Evolutionary conservation across 371 early-diverging fungal genomes (phyloP).

Genomic region (Phascolomyces articulosus): DNA sequence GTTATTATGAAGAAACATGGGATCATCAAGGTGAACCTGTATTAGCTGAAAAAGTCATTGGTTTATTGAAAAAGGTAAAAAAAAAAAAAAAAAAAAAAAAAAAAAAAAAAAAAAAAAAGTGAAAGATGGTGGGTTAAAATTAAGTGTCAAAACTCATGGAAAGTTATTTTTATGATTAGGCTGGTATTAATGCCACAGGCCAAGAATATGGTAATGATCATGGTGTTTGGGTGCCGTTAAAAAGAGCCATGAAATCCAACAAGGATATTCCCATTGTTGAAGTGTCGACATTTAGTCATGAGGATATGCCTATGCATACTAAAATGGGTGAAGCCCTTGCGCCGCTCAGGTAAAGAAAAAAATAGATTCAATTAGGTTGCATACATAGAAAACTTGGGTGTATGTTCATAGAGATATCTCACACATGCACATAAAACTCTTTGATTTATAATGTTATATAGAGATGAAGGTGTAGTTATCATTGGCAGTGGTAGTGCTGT

Average conservation of each 20-base stretch:
- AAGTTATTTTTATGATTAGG: conserved; percentile 17
- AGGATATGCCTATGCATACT: conserved; percentile 25
- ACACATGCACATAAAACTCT: neutral
- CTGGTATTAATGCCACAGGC: conserved; percentile 39
- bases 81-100: too few species aligned
- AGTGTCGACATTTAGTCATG: conserved; percentile 45
- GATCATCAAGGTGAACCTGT: conserved; percentile 58
- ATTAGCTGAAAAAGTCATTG: conserved; percentile 53
- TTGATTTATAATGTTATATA: too few species aligned
- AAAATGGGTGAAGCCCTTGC: conserved; percentile 33
- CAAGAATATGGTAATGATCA: conserved; percentile 60
- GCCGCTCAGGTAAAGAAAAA: conserved; percentile 24
- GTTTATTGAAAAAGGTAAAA: conserved; percentile 43
- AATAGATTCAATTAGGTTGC: neutral
- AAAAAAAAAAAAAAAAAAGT: too few species aligned
- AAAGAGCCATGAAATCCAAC: conserved; percentile 48
- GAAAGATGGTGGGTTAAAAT: too few species aligned
- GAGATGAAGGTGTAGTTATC: conserved; percentile 56
- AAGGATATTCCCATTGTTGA: conserved; percentile 60
- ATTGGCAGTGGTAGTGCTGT: conserved; percentile 64
- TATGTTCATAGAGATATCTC: neutral
- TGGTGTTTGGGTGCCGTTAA: conserved; percentile 63
- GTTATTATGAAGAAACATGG: conserved; percentile 59
- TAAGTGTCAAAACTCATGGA: too few species aligned
- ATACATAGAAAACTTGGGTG: neutral